Evolutionary conservation across 441 rosid species (phyloP), one percentile per base, ranked within the genome.

Genomic region (Iberis amara): DNA sequence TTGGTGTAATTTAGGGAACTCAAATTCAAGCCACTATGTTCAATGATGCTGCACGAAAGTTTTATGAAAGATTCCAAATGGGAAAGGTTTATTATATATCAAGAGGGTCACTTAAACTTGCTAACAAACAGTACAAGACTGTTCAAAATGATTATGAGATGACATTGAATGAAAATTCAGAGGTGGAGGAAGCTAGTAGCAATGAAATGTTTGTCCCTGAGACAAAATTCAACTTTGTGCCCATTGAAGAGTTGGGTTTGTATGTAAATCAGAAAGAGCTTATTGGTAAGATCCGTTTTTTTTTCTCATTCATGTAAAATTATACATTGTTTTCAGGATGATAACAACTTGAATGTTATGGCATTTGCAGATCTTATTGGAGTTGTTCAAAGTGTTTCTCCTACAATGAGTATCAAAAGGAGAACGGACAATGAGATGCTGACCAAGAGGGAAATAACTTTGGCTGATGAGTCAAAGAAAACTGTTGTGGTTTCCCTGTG

Each of bases 11-110:
- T 24, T 57, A 88, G 95, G 95, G 97, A 46, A 86, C 88, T 1
- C 92, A 89, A 62, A 89, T 89, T 53, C 94, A 83, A 71, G 94
- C 97, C 11, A 89, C 97, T 6, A 86, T 89, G 97, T 89, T 89
- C 54, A 89, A 89, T 32, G 88, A 76, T 33, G 94, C 94, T 55
- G 97, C 95, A 9, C 80, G 32, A 65, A 89, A 86, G 58, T 89
- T 86, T 56, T 81, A 27, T 56, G 95, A 83, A 14, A 83, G 53
- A 73, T 83, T 89, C 48, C 78, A 83, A 53, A 23, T 81, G 58
- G 97, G 97, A 30, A 89, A 81, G 53, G 88, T 89, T 11, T 83
- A 81, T 68, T 89, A 75, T 58, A 80, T 85, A 57, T 85, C 95
- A 0, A 85, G 63, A 43, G 96, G 89, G 35, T 69, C 77, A 3